Evolutionary conservation across 2,329 filamentous ascomycete genomes (phyloP).

Genomic region (Botrytis fabae): DNA sequence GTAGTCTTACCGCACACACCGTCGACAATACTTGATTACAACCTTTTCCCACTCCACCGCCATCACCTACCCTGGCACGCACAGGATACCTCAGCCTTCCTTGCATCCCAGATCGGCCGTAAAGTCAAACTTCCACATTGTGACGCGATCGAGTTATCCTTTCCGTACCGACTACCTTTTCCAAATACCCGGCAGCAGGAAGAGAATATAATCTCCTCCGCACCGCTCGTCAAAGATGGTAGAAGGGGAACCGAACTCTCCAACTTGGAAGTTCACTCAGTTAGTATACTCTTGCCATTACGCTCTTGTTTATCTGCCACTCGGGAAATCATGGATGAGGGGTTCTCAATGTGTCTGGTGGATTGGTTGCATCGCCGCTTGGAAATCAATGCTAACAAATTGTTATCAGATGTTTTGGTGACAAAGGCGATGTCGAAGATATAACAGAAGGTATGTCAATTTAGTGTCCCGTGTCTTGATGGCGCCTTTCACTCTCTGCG

Average conservation of each 20-base stretch:
- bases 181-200: constrained; percentile 26
- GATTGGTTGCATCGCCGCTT: constrained; percentile 16
- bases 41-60: constrained; percentile 12
- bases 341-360: not conserved
- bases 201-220: constrained; percentile 38
- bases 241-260: constrained; percentile 89
- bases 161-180: constrained; percentile 16
- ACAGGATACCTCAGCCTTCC: constrained; percentile 33
- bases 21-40: constrained; percentile 23
- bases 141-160: constrained; percentile 33
- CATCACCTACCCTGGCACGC: constrained; percentile 31
- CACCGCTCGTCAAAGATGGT: constrained; percentile 71
- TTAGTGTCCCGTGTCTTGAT: not conserved
- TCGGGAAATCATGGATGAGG: not conserved
- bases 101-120: constrained; percentile 25
- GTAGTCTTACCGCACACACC: constrained; percentile 20
- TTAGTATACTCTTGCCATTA: constrained; percentile 33
- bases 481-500: not conserved
- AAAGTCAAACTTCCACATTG: constrained; percentile 27
- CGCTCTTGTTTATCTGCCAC: constrained; percentile 4
- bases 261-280: constrained; percentile 99
- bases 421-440: constrained; percentile 94
- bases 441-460: constrained; percentile 41
- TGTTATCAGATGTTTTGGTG: constrained; percentile 83
- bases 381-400: constrained; percentile 33